Conservation (phyloP, 2,329 filamentous ascomycete genomes). For the Endoconidiophora laricicola region DNA sequence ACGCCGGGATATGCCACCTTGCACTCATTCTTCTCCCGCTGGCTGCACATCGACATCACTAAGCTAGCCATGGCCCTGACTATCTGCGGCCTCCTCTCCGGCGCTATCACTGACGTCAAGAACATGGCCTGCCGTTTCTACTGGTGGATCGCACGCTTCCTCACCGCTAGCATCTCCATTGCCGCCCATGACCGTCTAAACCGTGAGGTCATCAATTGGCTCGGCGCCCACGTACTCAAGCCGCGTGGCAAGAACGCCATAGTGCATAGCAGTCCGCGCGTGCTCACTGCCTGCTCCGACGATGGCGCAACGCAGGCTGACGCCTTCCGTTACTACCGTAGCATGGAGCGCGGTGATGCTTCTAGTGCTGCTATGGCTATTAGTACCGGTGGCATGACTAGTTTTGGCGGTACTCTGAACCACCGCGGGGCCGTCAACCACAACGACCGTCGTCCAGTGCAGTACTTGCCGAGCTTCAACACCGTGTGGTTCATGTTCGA, state of each 20-base stretch:
- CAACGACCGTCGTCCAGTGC: constrained; percentile 21
- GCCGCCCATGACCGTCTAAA: constrained; percentile 23
- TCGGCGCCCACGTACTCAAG: constrained; percentile 21
- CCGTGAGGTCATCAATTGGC: constrained; percentile 23
- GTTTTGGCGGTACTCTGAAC: no score
- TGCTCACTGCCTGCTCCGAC: constrained; percentile 21
- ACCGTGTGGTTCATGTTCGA: constrained; percentile 22
- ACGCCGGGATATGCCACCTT: constrained; percentile 8
- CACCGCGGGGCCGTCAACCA: constrained; percentile 12
- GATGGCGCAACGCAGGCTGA: constrained; percentile 19
- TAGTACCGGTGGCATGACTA: no score
- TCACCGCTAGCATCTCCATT: constrained; percentile 24
- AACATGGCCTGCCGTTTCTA: constrained; percentile 19
- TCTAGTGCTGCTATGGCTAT: background rate
- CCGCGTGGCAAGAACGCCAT: constrained; percentile 14
- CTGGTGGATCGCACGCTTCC: constrained; percentile 22
- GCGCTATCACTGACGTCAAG: constrained; percentile 19
- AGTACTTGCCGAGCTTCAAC: constrained; percentile 24
- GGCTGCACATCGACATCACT: constrained; percentile 21
- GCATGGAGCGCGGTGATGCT: constrained; percentile 18
- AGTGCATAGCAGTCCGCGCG: constrained; percentile 15
- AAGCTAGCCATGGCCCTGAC: constrained; percentile 20
- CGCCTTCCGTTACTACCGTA: constrained; percentile 18
- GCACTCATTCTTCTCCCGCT: constrained; percentile 19
- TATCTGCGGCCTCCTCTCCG: constrained; percentile 21